Conservation (phyloP, 768 basidiomycete species). For the Mycena amicta region DNA sequence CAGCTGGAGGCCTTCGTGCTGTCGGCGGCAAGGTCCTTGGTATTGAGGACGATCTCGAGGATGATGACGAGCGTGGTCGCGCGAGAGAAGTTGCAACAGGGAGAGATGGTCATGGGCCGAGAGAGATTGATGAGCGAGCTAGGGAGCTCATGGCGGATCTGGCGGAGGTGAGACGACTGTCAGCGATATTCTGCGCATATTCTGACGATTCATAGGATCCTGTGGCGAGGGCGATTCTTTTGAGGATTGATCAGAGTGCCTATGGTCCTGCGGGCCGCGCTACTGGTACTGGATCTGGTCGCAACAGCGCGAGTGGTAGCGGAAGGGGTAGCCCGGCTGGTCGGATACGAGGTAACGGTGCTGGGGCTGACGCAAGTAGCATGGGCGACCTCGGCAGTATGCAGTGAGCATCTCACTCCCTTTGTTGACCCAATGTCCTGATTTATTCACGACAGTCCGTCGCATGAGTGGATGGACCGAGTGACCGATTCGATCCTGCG, state of each 20-base stretch:
- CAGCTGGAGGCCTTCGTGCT: conserved; percentile 47
- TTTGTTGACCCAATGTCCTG: not conserved
- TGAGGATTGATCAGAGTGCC: conserved; percentile 77
- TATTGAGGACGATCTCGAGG: conserved; percentile 42
- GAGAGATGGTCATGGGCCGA: not conserved
- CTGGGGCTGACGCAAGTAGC: not conserved
- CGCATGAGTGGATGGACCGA: conserved; percentile 82
- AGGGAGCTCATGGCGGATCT: conserved; percentile 8
- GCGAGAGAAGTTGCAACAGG: not conserved
- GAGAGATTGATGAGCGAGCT: conserved; percentile 7
- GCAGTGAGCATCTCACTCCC: conserved; percentile 9
- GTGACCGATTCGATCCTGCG: conserved; percentile 48
- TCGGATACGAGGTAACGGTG: not conserved
- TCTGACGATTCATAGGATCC: conserved; percentile 53
- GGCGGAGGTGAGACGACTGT: conserved; percentile 2
- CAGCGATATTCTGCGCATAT: conserved; percentile 3
- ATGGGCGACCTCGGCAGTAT: conserved; percentile 23
- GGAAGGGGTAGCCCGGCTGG: not conserved
- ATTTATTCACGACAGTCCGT: conserved; percentile 54
- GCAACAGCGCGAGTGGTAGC: not conserved
- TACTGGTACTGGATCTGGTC: not conserved
- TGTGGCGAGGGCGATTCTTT: conserved; percentile 78
- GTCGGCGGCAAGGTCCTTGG: conserved; percentile 48
- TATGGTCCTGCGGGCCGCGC: conserved; percentile 77
- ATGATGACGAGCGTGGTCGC: not conserved